Evolutionary conservation across 257 asterid species (phyloP).

Genomic region (Capsicum pubescens): DNA sequence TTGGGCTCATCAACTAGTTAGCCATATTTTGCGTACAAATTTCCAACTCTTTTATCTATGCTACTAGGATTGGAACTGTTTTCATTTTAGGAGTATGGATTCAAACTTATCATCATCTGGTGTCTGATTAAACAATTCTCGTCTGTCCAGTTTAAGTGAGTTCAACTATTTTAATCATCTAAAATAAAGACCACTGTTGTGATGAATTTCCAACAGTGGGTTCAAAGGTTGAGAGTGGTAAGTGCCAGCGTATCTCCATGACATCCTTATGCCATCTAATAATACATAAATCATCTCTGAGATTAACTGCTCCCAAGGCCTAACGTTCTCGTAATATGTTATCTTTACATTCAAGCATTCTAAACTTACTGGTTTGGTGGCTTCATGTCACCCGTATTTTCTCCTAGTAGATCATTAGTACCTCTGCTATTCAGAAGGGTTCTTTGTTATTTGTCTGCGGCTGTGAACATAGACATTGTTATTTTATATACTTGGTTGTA

Average conservation of each 20-base stretch:
- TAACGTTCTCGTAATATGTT: not conserved
- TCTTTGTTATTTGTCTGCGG: not conserved
- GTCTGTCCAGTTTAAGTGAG: not conserved
- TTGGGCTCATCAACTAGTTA: not conserved
- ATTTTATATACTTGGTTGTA: not conserved
- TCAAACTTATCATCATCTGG: not conserved
- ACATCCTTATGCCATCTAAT: not conserved
- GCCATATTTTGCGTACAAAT: not conserved
- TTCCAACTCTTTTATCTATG: not conserved
- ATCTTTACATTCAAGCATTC: not conserved
- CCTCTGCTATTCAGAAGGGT: not conserved
- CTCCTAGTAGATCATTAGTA: no score
- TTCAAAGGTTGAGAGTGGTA: not conserved
- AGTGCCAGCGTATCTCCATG: not conserved
- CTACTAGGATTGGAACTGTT: not conserved
- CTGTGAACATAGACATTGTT: not conserved
- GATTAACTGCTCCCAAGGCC: not conserved
- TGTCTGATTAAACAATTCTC: not conserved
- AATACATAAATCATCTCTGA: not conserved
- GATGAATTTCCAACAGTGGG: not conserved
- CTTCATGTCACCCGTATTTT: not conserved
- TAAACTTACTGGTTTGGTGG: not conserved
- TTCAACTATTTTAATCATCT: not conserved
- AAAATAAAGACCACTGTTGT: not conserved
- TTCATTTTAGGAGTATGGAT: not conserved